Evolutionary conservation across 345 rosid genomes (phyloP), one percentile per base, ranked within the genome.

Genomic region (Populus deltoides): DNA sequence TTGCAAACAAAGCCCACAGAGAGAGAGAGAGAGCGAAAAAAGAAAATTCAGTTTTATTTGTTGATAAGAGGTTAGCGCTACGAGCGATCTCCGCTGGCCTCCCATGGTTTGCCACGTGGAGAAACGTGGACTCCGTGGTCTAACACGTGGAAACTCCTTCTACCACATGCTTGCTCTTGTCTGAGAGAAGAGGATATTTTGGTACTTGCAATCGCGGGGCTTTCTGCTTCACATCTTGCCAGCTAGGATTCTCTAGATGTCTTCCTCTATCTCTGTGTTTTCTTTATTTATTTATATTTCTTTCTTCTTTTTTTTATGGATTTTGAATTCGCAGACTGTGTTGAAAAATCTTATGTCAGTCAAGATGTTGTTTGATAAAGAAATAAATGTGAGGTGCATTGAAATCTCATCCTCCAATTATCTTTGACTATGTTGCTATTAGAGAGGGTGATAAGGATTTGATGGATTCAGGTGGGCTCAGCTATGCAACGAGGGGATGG

Each of bases 81-180:
- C 83, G 78, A 88, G 97, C 90, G 89, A 95, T 95, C 98, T 88
- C 71, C 75, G 79, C 31, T 82, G 81, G 73, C 98, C 98, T 91
- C 68, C 94, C 81, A 75, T 2, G 33, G 70, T 5, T 3, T 77
- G 97, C 89, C 99, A 93, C 89, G 93, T 94, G 97, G 86, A 82
- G 1, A 53, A 10, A 66, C 72, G 75, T 76, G 81, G 83, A 74
- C 65, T 12, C 18, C 1, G 1, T 15, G 49, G 75, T 33, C 4
- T 18, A 4, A 74, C 88, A 82, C 91, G 92, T 92, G 99, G 93
- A 91, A 9, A 3, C 29, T 63, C 35, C 27, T 1, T 38, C 77
- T 53, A 79, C 94, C 97, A 91, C 98, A 90, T 45, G 90, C 83
- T 89, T 66, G 0, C 38, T 16, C 55, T 70, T 17, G 73, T 72